phyloP scores from a whole-genome alignment of 768 basidiomycete species.

The Amanita phalloides region DNA sequence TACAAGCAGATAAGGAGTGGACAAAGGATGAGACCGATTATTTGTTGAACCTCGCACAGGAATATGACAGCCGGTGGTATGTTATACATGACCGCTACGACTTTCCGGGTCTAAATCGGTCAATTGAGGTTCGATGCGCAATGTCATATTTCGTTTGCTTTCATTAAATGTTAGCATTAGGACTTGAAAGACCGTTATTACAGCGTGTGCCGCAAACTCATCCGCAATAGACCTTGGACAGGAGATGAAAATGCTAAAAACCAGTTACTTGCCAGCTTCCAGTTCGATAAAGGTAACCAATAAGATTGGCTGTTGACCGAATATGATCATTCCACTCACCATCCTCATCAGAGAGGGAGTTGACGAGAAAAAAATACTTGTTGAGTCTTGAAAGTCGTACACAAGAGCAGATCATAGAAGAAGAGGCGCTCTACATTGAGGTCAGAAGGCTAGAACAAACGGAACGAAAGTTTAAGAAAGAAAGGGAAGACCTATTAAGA shows the following conservation, averaged over 20 bases:
- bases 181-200: conserved; percentile 94
- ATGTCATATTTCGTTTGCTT: neutral
- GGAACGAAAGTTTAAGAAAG: conserved; percentile 78
- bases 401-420: conserved; percentile 82
- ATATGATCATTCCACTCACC: neutral
- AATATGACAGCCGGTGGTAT: conserved; percentile 86
- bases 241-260: conserved; percentile 71
- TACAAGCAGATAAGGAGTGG: conserved; percentile 65
- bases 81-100: conserved; percentile 88
- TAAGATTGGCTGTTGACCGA: neutral
- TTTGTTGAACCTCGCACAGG: conserved; percentile 67
- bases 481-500: conserved; percentile 79
- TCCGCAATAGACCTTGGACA: conserved; percentile 74
- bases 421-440: conserved; percentile 90
- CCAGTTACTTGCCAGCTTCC: conserved; percentile 56
- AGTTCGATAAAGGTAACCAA: conserved; percentile 76
- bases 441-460: conserved; percentile 92
- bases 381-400: conserved; percentile 82
- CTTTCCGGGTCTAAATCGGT: conserved; percentile 41
- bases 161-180: conserved; percentile 25
- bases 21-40: conserved; percentile 91
- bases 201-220: conserved; percentile 78
- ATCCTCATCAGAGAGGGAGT: conserved; percentile 59
- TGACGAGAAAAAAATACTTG: conserved; percentile 81
- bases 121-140: conserved; percentile 50